Evolutionary conservation across 352 stramenopile genomes (phyloP).

Genomic region (Plasmopara viticola): DNA sequence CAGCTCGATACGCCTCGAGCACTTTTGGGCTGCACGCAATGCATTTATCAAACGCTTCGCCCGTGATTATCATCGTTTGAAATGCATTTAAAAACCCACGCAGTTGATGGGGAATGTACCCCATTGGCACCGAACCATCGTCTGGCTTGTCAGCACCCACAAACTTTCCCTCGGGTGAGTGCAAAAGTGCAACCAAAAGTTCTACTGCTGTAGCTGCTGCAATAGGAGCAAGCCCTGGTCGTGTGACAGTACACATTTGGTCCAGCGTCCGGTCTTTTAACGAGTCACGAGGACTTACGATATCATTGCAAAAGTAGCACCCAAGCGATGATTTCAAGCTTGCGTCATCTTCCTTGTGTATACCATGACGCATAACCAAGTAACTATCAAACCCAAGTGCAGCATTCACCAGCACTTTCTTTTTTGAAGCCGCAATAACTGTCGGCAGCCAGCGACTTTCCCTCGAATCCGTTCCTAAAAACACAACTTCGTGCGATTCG

Average conservation of each 20-base stretch:
- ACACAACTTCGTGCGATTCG: constrained; percentile 92
- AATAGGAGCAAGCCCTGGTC: constrained; percentile 92
- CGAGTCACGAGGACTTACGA: constrained; percentile 97
- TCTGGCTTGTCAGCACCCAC: constrained; percentile 56
- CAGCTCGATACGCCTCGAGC: constrained; percentile 73
- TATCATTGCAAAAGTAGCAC: constrained; percentile 99
- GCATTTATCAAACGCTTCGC: constrained; percentile 92
- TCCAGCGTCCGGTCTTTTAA: constrained; percentile 96
- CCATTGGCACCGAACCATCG: constrained; percentile 54
- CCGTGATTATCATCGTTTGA: constrained; percentile 63
- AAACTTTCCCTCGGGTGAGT: constrained; percentile 82
- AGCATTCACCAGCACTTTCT: constrained; percentile 86
- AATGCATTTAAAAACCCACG: constrained; percentile 94
- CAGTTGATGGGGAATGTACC: constrained; percentile 92
- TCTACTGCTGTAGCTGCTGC: constrained; percentile 93
- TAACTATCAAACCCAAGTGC: constrained; percentile 95
- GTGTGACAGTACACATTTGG: constrained; percentile 99
- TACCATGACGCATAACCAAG: constrained; percentile 96
- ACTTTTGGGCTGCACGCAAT: constrained; percentile 92
- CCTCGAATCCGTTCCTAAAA: constrained; percentile 97
- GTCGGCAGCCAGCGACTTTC: constrained; percentile 98
- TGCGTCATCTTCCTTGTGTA: constrained; percentile 14
- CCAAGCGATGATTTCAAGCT: constrained; percentile 48
- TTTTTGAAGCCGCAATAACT: constrained; percentile 88
- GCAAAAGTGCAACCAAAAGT: constrained; percentile 93